Evolutionary conservation across 306 rosid species (phyloP).

Genomic region (Mimosa pudica): DNA sequence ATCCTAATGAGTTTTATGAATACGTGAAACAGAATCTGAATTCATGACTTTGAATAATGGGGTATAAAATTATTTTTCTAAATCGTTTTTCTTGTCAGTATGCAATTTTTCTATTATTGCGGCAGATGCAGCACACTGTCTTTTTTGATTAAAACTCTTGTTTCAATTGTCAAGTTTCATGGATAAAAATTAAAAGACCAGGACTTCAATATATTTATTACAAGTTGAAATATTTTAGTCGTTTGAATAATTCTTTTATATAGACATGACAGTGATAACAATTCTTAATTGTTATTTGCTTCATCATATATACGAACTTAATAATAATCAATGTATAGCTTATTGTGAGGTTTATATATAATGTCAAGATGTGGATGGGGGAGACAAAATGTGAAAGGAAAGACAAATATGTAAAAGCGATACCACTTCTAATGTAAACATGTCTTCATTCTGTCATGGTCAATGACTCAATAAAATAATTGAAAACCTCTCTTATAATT

Average conservation of each 20-base stretch:
- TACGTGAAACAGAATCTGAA: background rate
- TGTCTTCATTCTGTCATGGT: background rate
- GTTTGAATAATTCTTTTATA: background rate
- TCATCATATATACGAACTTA: background rate
- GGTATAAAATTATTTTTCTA: background rate
- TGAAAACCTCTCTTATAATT: background rate
- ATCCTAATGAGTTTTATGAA: background rate
- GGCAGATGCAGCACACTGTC: background rate
- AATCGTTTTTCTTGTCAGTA: background rate
- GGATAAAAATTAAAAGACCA: background rate
- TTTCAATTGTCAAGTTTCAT: background rate
- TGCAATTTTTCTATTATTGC: conserved; percentile 7
- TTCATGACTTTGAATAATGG: background rate
- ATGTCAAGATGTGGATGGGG: background rate
- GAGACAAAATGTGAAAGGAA: background rate
- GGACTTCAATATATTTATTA: background rate
- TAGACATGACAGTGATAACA: background rate
- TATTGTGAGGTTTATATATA: background rate
- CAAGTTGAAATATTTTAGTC: background rate
- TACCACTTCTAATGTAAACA: background rate
- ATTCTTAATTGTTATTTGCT: background rate
- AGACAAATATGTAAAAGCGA: background rate
- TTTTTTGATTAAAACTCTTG: background rate
- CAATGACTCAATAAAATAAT: background rate
- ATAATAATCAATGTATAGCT: background rate